Evolutionary conservation across 2,329 filamentous ascomycete genomes (phyloP).

Genomic region (Botrytis hyacinthi): DNA sequence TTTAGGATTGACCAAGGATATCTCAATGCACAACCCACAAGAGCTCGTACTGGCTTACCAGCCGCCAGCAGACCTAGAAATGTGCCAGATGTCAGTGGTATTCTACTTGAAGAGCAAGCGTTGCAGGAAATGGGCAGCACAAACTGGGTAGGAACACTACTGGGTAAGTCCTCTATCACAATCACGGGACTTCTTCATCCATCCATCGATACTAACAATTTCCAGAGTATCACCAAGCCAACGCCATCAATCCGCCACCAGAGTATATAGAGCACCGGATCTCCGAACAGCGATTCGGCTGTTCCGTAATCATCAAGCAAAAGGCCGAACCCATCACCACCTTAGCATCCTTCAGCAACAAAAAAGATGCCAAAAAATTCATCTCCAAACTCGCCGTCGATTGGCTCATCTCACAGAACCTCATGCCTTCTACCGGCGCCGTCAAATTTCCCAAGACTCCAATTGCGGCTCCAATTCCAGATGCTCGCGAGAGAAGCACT

Average conservation of each 20-base stretch:
- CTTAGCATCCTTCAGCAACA: conserved; percentile 19
- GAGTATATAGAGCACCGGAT: not conserved
- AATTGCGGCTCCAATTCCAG: conserved; percentile 7
- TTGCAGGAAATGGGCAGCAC: conserved; percentile 30
- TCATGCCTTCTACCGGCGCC: conserved; percentile 34
- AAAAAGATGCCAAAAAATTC: conserved; percentile 38
- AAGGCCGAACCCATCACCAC: not conserved
- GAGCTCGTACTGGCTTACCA: not conserved
- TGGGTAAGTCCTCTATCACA: conserved; percentile 25
- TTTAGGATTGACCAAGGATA: not conserved
- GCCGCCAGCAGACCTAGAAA: conserved; percentile 25
- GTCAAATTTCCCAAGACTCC: conserved; percentile 32
- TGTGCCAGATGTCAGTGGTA: conserved; percentile 18
- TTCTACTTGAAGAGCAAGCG: conserved; percentile 25
- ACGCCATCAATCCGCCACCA: conserved; percentile 17
- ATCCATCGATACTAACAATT: conserved; percentile 7
- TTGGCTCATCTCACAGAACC: conserved; percentile 35
- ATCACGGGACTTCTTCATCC: not conserved
- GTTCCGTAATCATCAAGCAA: conserved; percentile 3
- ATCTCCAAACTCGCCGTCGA: conserved; percentile 38
- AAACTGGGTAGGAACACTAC: conserved; percentile 37
- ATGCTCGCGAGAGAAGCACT: not conserved
- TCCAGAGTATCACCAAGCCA: conserved; percentile 34
- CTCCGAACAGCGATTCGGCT: conserved; percentile 2
- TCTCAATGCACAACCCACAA: not conserved